phyloP scores from a whole-genome alignment of 2,329 filamentous ascomycete genomes.

The Phialophora chinensis region DNA sequence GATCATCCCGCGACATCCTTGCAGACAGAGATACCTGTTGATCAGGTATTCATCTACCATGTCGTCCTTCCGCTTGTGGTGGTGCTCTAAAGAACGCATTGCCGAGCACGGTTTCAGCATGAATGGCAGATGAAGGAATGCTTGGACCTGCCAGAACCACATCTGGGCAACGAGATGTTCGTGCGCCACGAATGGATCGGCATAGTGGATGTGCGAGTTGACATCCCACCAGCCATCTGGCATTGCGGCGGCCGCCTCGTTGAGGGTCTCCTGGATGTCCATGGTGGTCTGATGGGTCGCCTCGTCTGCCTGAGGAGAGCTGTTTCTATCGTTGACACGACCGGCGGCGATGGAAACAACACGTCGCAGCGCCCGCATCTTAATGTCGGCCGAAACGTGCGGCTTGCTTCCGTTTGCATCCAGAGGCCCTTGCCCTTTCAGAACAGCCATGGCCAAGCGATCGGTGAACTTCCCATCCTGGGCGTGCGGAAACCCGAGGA shows the following conservation, averaged over 20 bases:
- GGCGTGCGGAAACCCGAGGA: constrained; percentile 36
- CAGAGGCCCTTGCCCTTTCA: constrained; percentile 17
- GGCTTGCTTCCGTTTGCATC: constrained; percentile 1
- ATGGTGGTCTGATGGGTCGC: constrained; percentile 24
- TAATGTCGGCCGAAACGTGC: constrained; percentile 24
- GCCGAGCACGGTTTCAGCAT: constrained; percentile 31
- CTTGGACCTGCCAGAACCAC: constrained; percentile 39
- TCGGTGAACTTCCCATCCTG: constrained; percentile 37
- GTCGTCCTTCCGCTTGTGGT: neutral
- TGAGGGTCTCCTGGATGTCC: constrained; percentile 29
- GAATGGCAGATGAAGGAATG: constrained; percentile 37
- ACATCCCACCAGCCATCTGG: constrained; percentile 36
- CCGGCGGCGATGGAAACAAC: constrained; percentile 34
- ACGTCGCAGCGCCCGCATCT: constrained; percentile 36
- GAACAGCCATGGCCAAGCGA: constrained; percentile 33
- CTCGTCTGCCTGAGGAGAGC: constrained; percentile 18
- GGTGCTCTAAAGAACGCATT: neutral
- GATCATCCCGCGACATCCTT: constrained; percentile 33
- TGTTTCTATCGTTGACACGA: constrained; percentile 36
- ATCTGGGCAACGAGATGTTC: constrained; percentile 36
- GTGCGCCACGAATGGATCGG: constrained; percentile 27
- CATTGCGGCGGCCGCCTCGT: constrained; percentile 30
- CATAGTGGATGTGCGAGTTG: constrained; percentile 21
- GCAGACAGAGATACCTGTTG: constrained; percentile 32
- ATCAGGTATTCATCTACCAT: constrained; percentile 22